Evolutionary conservation across 2,329 filamentous ascomycete genomes (phyloP), one percentile per base, ranked within the genome.

Genomic region (Ceratocystis huliohia): DNA sequence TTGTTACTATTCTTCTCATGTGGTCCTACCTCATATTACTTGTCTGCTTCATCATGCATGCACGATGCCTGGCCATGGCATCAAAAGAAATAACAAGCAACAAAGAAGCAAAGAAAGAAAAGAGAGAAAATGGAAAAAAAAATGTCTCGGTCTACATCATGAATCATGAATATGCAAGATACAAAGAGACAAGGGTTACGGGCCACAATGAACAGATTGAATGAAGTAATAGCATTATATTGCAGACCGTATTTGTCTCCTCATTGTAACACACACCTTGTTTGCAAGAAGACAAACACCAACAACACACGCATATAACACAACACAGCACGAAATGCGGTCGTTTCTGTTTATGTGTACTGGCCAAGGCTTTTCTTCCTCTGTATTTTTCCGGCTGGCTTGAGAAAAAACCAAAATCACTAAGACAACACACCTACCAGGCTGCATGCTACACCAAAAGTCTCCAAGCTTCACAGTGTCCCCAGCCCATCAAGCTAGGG

Each of bases 91-190:
- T 30, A 0, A 15, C 8, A 5, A 59, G 56, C 30, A 25, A 17
- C 28, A 33, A 15, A 57, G 50, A 28, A 20, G 8, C 48, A 57
- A 15, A 20, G n/a, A 37, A 37, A 37, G 53, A 33, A 15, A 56
- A 56, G 20, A 48, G 6, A 48, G 20, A 48, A 17, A 48, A 8
- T 7, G 8, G 17, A 20, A 7, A 48, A 10, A 56, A 15, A 56
- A 59, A 59, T 59, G 56, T 59, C 56, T 59, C 56, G 56, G 56
- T 20, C 30, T 59, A 10, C 28, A 22, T 59, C 22, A 10, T 56
- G 7, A 15, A 22, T 59, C 22, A 10, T 56, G 7, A 15, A n/a
- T 33, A 8, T 59, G 25, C 28, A 59, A 7, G 56, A 33, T 10
- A 30, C 17, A 30, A 17, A 15, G 20, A 53, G 20, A 10, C 20